Conservation (phyloP, 352 stramenopile genomes). For the Phytophthora sp. region DNA sequence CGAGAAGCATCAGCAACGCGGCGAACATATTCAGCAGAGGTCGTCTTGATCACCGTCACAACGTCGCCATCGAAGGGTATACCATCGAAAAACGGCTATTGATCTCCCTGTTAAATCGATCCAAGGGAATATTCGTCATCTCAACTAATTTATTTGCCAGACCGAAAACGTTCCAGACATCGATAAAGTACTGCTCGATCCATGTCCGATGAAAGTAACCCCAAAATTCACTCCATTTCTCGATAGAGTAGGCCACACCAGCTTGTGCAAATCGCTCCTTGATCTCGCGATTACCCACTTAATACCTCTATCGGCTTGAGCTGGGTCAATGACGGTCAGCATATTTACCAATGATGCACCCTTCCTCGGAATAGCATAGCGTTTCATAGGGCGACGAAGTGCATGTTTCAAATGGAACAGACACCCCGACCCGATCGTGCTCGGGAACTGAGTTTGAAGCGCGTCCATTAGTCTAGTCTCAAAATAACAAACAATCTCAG, state of each 20-base stretch:
- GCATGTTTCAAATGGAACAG: slow-evolving; percentile 34
- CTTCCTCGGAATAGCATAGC: slow-evolving; percentile 3
- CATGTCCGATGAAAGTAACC: slow-evolving; percentile 4
- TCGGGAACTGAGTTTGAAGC: slow-evolving; percentile 9
- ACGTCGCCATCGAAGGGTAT: slow-evolving; percentile 6
- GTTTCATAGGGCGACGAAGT: slow-evolving; percentile 20
- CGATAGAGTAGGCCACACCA: not conserved
- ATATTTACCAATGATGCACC: slow-evolving; percentile 9
- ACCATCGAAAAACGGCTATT: slow-evolving; percentile 1
- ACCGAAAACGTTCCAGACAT: not conserved
- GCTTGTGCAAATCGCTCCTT: not conserved
- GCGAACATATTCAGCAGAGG: not conserved
- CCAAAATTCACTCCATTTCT: slow-evolving; percentile 1
- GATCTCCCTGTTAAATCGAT: slow-evolving; percentile 2
- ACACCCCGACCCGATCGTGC: slow-evolving; percentile 7
- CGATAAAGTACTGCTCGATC: slow-evolving; percentile 11
- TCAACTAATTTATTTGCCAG: slow-evolving; percentile 21
- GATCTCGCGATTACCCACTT: slow-evolving; percentile 6
- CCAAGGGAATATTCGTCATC: slow-evolving; percentile 11
- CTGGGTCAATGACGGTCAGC: slow-evolving; percentile 10
- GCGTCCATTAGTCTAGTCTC: slow-evolving; percentile 7
- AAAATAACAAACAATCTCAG: slow-evolving; percentile 8
- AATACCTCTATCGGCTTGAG: slow-evolving; percentile 7
- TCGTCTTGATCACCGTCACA: slow-evolving; percentile 7
- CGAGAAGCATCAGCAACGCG: not conserved